Conservation (phyloP, 2,329 filamentous ascomycete species). For the Ascosphaera apis region DNA sequence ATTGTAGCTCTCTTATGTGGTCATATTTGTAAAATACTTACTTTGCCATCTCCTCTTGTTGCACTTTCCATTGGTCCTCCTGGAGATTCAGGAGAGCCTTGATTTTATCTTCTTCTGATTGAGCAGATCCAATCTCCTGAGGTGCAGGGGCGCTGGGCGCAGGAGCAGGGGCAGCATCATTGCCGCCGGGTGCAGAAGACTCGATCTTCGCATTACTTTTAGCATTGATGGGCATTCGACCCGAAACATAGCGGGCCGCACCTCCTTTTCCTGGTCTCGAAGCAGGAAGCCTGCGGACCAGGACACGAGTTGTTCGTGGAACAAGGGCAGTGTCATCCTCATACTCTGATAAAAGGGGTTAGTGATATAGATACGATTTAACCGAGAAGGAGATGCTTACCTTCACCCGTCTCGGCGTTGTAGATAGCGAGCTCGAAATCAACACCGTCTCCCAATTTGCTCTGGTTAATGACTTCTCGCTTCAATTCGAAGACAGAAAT, state of each 20-base stretch:
- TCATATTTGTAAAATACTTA: constrained; percentile 15
- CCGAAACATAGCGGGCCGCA: constrained; percentile 84
- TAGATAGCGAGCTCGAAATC: constrained; percentile 94
- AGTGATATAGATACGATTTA: constrained; percentile 1
- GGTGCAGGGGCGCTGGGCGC: constrained; percentile 22
- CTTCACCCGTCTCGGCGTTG: constrained; percentile 75
- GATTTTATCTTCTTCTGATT: constrained; percentile 87
- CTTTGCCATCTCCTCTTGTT: constrained; percentile 84
- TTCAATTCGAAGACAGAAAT: constrained; percentile 98
- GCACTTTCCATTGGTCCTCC: constrained; percentile 75
- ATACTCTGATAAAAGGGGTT: constrained; percentile 40
- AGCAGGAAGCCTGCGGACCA: constrained; percentile 68
- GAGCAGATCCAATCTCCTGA: constrained; percentile 46
- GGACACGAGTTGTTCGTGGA: constrained; percentile 77
- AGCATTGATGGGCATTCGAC: constrained; percentile 77
- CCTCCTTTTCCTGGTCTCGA: constrained; percentile 66
- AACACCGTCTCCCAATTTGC: constrained; percentile 78
- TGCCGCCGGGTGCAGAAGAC: constrained; percentile 24
- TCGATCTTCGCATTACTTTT: constrained; percentile 56
- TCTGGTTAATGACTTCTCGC: constrained; percentile 90
- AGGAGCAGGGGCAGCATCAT: constrained; percentile 13
- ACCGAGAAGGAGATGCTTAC: constrained; percentile 28
- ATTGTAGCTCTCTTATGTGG: constrained; percentile 3
- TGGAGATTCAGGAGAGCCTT: constrained; percentile 78
- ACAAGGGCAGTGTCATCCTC: constrained; percentile 97